A percentile compares a stretch with the other conserved stretches of the same genome.
phyloP scores from a whole-genome alignment of 768 basidiomycete species.

The Pisolithus tinctorius region DNA sequence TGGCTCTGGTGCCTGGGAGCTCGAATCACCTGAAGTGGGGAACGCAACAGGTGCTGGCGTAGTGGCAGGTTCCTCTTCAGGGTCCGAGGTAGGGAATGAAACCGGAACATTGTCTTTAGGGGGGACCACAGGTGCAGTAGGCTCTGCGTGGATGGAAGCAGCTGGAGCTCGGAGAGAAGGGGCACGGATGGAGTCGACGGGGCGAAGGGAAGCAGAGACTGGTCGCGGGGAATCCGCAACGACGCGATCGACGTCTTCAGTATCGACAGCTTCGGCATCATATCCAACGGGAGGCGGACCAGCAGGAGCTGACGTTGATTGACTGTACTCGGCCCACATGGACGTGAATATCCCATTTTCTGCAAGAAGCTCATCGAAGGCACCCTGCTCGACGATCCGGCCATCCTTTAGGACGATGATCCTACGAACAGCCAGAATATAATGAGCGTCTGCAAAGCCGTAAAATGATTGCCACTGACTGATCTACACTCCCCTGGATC shows the following conservation, averaged over 20 bases:
- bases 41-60: slow-evolving; percentile 26
- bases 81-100: slow-evolving; percentile 28
- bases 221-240: slow-evolving; percentile 12
- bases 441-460: background rate
- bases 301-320: slow-evolving; percentile 41
- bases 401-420: slow-evolving; percentile 92
- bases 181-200: slow-evolving; percentile 1
- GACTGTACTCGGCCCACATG: slow-evolving; percentile 87
- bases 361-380: slow-evolving; percentile 70
- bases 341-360: slow-evolving; percentile 67
- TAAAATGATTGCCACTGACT: slow-evolving; percentile 38
- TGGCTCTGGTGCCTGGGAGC: slow-evolving; percentile 20
- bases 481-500: slow-evolving; percentile 47
- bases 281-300: slow-evolving; percentile 22
- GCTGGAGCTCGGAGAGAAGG: slow-evolving; percentile 11
- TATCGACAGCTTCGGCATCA: slow-evolving; percentile 18
- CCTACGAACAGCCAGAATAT: slow-evolving; percentile 29
- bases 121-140: slow-evolving; percentile 23
- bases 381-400: slow-evolving; percentile 76
- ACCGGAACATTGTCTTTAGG: slow-evolving; percentile 23
- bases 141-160: slow-evolving; percentile 15
- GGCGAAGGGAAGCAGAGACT: slow-evolving; percentile 10
- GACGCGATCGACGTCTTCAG: slow-evolving; percentile 8
- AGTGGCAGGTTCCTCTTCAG: slow-evolving; percentile 8
- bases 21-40: slow-evolving; percentile 27